Evolutionary conservation across 345 rosid species (phyloP), one percentile per base, ranked within the genome.

Genomic region (Alliaria petiolata): DNA sequence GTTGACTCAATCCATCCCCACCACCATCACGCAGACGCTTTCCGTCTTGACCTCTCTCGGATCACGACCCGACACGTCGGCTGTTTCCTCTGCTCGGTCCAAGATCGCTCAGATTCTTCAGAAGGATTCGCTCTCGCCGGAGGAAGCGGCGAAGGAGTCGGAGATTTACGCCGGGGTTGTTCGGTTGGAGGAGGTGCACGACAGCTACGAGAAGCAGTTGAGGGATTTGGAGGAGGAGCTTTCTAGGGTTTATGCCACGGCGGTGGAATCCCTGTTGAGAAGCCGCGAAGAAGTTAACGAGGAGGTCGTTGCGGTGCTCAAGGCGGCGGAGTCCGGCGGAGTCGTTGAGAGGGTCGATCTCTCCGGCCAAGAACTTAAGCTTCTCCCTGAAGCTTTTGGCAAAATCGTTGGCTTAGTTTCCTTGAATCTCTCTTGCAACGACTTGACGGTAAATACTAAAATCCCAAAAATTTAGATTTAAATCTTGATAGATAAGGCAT

Each of bases 311-410:
- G 75, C 70, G 64, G 81, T 87, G 16, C 79, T 89, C 52, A 73
- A 78, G 66, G 83, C 80, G 15, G 84, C 83, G 3, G 89, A 82
- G 8, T 60, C 66, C 3, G 78, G 71, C 19, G 72, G 25, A 42
- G 0, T 1, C 5, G 20, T 91, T 54, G 92, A 85, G 71, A 87
- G 73, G 59, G 72, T 87, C 12, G 87, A 88, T 65, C 86, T 95
- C 66, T 80, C 91, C 10, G 83, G 83, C n/a, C 78, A 87, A 70
- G 81, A 71, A 59, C 55, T 95, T 71, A 86, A 79, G 75, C 46
- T 86, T 46, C 58, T 95, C 62, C 99, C 98, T 5, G 93, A 95
- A 83, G 88, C 85, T 28, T 85, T 91, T 50, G 83, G 91, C 25
- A 88, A 78, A 81, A 79, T 95, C 70, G 62, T 38, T 31, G 90